Evolutionary conservation across 1,139 yeast genomes (phyloP).

Genomic region (Taphrina confusa): DNA sequence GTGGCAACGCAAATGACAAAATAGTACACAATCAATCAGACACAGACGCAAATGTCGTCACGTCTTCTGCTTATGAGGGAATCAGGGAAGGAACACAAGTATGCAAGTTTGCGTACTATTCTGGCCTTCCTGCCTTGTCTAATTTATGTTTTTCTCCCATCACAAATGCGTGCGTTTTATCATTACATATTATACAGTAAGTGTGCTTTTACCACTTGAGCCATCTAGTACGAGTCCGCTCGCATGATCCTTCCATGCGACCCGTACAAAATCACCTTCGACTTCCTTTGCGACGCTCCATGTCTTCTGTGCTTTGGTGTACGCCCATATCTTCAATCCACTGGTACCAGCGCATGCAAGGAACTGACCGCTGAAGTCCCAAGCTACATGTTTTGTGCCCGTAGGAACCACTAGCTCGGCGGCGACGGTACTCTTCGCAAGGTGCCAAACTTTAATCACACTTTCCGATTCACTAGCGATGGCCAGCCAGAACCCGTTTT

Average conservation of each 20-base stretch:
- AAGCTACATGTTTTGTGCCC: slow-evolving; percentile 45
- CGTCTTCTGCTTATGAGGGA: too few species aligned
- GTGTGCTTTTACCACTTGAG: neutral
- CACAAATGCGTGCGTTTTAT: too few species aligned
- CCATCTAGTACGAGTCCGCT: slow-evolving; percentile 14
- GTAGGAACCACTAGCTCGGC: slow-evolving; percentile 41
- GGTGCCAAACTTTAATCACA: slow-evolving; percentile 41
- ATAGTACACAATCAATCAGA: too few species aligned
- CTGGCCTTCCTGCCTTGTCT: too few species aligned
- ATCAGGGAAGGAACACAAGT: too few species aligned
- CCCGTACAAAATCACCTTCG: slow-evolving; percentile 8
- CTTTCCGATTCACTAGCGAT: slow-evolving; percentile 43
- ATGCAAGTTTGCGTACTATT: too few species aligned
- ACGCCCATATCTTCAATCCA: slow-evolving; percentile 24
- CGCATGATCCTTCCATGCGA: slow-evolving; percentile 30
- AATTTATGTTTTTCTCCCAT: too few species aligned
- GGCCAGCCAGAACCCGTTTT: slow-evolving; percentile 70
- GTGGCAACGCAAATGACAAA: too few species aligned
- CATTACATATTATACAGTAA: neutral
- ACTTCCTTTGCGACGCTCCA: slow-evolving; percentile 28
- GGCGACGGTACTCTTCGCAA: slow-evolving; percentile 41
- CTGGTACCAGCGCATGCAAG: slow-evolving; percentile 43
- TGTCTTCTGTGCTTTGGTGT: slow-evolving; percentile 30
- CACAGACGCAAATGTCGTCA: too few species aligned
- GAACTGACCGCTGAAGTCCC: slow-evolving; percentile 51